Base-by-base conservation (phyloP, 805 yeast species). In the Saturnispora ahearnii region DNA sequence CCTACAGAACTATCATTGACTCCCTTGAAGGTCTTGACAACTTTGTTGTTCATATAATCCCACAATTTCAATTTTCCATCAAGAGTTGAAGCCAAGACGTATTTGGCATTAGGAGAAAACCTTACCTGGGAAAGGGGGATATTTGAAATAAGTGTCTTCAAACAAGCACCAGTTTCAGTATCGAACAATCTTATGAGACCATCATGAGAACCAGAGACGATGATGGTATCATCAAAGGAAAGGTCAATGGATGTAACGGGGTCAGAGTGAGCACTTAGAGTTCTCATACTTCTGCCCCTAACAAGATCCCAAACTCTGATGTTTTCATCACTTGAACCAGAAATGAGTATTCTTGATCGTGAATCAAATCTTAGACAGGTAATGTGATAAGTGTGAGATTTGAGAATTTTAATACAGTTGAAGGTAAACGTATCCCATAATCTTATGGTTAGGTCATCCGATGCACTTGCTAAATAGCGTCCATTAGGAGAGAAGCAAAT, bases 171-270 rank as follows among this genome's bases (percentile, higher is more conserved):
- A 0, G 95, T 76, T 44, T 78, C 83, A 18, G 89, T 77, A 62
- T 90, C 97, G 71, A 95, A 91, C 15, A 91, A 69, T 45, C 99
- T 72, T 26, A 91, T 84, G 56, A 88, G 73, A 3, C 99, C 99
- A 66, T 91, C 99, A 62, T 83, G 84, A 15, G 96, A 84, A 0
- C 95, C 93, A 54, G 95, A 84, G 3, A 82, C 84, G 8, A 93
- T 78, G 34, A 93, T 78, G 0, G 96, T 76, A 51, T 90, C 89
- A 57, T 86, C 96, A 50, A 77, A 80, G 2, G 86, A 78, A 44
- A 91, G 67, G 58, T 87, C 82, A 1, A 90, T 70, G 0, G 87
- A 74, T 22, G 87, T 79, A 2, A 93, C 85, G 0, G 97, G 95
- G 57, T 88, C 97, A 0, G 95, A 79, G 66, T 91, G 99, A 0